Evolutionary conservation across 2,329 filamentous ascomycete genomes (phyloP).

Genomic region (Penicillium sp.): DNA sequence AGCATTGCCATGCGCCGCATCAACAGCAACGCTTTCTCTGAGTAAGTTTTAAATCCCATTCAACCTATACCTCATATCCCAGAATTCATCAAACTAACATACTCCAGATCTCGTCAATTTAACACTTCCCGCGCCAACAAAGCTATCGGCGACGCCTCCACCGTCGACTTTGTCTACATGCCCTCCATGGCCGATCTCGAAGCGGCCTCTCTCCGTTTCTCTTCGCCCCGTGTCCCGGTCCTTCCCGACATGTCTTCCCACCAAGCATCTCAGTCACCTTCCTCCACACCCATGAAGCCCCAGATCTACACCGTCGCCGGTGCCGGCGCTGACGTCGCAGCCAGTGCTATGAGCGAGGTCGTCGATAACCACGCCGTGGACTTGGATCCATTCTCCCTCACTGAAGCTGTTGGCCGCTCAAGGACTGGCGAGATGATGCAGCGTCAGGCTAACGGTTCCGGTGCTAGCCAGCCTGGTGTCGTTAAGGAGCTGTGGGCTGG

Average conservation of each 20-base stretch:
- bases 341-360: slow-evolving; percentile 59
- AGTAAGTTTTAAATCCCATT: slow-evolving; percentile 29
- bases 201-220: slow-evolving; percentile 27
- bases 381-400: slow-evolving; percentile 58
- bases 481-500: slow-evolving; percentile 38
- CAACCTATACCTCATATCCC: neutral
- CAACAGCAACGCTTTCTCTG: slow-evolving; percentile 41
- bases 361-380: slow-evolving; percentile 57
- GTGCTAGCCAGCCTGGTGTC: slow-evolving; percentile 28
- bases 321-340: slow-evolving; percentile 42
- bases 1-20: slow-evolving; percentile 55
- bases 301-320: slow-evolving; percentile 57
- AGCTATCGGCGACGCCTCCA: slow-evolving; percentile 58
- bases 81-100: neutral
- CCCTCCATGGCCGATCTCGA: slow-evolving; percentile 52
- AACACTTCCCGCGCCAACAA: slow-evolving; percentile 61
- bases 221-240: slow-evolving; percentile 52
- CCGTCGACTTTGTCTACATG: slow-evolving; percentile 64
- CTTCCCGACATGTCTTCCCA: slow-evolving; percentile 43
- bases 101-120: slow-evolving; percentile 56
- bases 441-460: slow-evolving; percentile 35
- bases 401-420: slow-evolving; percentile 48
- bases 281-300: slow-evolving; percentile 51
- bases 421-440: slow-evolving; percentile 37
- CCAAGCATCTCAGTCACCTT: slow-evolving; percentile 22